Percentiles rank a stretch among this genome's conserved stretches.
Conservation (phyloP, 305 asterid genomes). For the Fraxinus platypoda region DNA sequence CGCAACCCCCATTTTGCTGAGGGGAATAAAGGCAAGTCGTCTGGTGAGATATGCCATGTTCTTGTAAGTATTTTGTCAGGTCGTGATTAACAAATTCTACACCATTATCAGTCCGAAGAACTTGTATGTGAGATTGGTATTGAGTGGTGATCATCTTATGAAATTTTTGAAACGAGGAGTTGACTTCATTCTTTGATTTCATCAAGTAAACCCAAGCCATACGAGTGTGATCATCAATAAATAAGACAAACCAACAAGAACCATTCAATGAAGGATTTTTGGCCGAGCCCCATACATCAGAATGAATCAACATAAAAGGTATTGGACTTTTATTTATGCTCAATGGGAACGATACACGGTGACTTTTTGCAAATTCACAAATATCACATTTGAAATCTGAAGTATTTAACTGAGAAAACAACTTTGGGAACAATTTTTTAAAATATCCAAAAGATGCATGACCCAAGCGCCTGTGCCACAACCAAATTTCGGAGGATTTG, state of each 20-base stretch:
- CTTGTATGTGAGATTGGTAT: background rate
- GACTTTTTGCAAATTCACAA: background rate
- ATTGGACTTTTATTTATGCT: background rate
- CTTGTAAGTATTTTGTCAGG: background rate
- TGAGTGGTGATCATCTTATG: background rate
- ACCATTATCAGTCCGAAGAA: slow-evolving; percentile 7
- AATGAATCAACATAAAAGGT: slow-evolving; percentile 2
- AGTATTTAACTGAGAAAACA: background rate
- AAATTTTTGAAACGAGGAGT: background rate
- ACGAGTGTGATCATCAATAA: background rate
- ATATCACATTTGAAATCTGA: background rate
- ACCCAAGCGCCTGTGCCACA: background rate
- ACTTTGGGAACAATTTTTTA: background rate
- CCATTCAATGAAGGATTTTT: background rate
- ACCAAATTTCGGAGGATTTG: background rate
- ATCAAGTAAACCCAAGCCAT: background rate
- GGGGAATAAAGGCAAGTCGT: background rate
- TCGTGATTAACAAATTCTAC: background rate
- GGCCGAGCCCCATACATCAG: background rate
- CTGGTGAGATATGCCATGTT: background rate
- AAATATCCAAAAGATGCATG: slow-evolving; percentile 1
- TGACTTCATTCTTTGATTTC: background rate
- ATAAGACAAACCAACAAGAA: background rate
- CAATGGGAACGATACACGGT: background rate
- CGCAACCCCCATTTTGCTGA: background rate